These are phyloP conservation scores for Argentina anserina DNA, from an alignment of 306 rosid species.

Conservation along the genomic window DNA sequence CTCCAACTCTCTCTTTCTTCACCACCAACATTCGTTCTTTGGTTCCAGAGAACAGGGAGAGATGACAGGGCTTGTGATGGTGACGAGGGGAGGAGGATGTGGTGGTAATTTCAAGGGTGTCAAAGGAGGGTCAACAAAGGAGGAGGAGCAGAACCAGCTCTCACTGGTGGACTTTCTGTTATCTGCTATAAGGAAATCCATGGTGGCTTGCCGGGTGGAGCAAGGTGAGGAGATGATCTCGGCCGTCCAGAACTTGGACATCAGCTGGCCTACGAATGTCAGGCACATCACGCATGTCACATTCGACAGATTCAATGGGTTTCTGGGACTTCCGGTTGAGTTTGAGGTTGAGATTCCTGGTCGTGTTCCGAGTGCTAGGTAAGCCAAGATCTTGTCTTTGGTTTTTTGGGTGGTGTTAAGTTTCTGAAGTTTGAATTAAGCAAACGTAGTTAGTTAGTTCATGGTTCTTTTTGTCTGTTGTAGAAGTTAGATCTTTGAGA, in stretches of 20 bases:
- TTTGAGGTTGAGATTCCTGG: constrained; percentile 81
- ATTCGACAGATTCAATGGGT: constrained; percentile 91
- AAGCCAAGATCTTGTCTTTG: neutral
- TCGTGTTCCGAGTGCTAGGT: constrained; percentile 98
- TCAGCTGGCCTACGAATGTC: constrained; percentile 91
- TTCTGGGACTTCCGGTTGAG: constrained; percentile 87
- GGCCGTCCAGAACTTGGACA: constrained; percentile 66
- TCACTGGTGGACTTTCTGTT: constrained; percentile 54
- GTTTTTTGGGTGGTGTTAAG: neutral
- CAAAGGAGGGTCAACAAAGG: constrained; percentile 12
- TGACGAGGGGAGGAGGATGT: constrained; percentile 74
- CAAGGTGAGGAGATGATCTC: constrained; percentile 64
- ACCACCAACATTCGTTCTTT: neutral
- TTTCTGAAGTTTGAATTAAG: constrained; percentile 23
- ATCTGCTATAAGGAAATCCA: constrained; percentile 80
- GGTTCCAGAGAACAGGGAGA: neutral
- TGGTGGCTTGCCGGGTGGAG: constrained; percentile 81
- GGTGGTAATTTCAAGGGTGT: constrained; percentile 41
- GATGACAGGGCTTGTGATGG: constrained; percentile 80
- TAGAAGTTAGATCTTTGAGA: constrained; percentile 6
- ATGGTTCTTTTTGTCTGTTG: neutral
- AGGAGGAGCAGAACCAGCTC: constrained; percentile 60
- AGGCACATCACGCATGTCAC: constrained; percentile 85
- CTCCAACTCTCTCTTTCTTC: neutral
- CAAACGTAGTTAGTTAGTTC: constrained; percentile 18